Evolutionary conservation across 2,329 filamentous ascomycete genomes (phyloP), one percentile per base, ranked within the genome.

Genomic region (Meredithiella fracta): DNA sequence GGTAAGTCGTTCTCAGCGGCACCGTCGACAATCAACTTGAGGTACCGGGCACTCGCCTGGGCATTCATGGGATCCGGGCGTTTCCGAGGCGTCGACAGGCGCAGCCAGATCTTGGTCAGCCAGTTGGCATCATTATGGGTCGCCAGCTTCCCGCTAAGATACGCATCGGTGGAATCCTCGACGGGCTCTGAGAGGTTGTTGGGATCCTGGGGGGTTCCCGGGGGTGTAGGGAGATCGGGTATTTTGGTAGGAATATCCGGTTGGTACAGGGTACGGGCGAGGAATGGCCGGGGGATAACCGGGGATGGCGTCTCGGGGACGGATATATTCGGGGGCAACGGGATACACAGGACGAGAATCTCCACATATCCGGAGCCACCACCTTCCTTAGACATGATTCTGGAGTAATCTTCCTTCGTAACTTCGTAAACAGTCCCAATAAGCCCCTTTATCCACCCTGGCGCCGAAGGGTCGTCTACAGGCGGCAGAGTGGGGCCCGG

Each of bases 391-490:
- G 83, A 83, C 59, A 97, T 83, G 62, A 98, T 95, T 59, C 79
- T 85, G 5, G 82, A 77, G 66, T 86, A 98, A 70, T 98, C 92
- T 47, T 76, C 68, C 17, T 76, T 71, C 0, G 89, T 95, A 29
- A 97, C 87, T 70, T 97, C 90, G 70, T 98, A 98, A 3, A 97
- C 92, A 15, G 95, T 88, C 23, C 92, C 92, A 42, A 96, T 79
- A 1, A 98, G 76, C 3, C 87, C 86, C 64, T 89, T 90, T 60
- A 80, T 72, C 89, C 88, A 94, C 62, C 66, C 53, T 37, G 66
- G 59, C 17, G 53, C 51, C 22, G 51, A 57, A 17, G 54, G 56
- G 9, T 58, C 55, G 3, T 53, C 47, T 20, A 60, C 55, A 20
- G 59, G 57, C 23, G 57, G 55, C 14, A 59, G 47, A 9, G 44